Percentiles rank a stretch among this genome's conserved stretches.
These are phyloP conservation scores for Inonotus hispidus DNA, from an alignment of 1,284 basidiomycete species.

Conservation along the genomic window DNA sequence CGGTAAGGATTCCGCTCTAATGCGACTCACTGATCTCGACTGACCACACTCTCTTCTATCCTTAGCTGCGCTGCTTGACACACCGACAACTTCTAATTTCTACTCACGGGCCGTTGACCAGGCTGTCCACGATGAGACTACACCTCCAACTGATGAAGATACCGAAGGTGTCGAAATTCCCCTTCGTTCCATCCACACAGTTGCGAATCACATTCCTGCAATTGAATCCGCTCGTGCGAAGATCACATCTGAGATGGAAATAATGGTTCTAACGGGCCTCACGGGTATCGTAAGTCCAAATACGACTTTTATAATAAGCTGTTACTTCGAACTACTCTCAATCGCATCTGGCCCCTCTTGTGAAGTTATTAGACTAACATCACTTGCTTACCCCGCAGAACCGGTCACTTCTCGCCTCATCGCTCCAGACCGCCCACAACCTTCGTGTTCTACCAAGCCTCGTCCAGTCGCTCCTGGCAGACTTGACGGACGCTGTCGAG, in stretches of 20 bases:
- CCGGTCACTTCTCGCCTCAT: constrained; percentile 83
- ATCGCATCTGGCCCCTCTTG: not conserved
- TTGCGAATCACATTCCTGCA: constrained; percentile 63
- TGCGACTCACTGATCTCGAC: not conserved
- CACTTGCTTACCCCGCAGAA: constrained; percentile 67
- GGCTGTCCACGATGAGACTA: not conserved
- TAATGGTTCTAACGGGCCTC: constrained; percentile 77
- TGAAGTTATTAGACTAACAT: not conserved
- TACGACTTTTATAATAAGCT: not conserved
- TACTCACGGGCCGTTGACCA: not conserved
- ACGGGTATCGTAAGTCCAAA: constrained; percentile 49
- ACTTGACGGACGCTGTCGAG: constrained; percentile 82
- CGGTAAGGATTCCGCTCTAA: constrained; percentile 39
- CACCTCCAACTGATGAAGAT: not conserved
- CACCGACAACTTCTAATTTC: not conserved
- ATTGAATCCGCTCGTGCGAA: constrained; percentile 65
- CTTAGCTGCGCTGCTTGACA: constrained; percentile 13
- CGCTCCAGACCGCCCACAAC: constrained; percentile 93
- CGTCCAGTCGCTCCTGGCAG: constrained; percentile 73
- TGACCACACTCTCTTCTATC: not conserved
- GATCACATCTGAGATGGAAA: constrained; percentile 82
- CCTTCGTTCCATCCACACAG: constrained; percentile 64
- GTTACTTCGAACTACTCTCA: too few relatives aligned
- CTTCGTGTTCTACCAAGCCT: constrained; percentile 80
- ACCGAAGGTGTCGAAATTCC: constrained; percentile 33